Evolutionary conservation across 2,329 filamentous ascomycete genomes (phyloP).

Genomic region (Pyricularia pennisetigena): DNA sequence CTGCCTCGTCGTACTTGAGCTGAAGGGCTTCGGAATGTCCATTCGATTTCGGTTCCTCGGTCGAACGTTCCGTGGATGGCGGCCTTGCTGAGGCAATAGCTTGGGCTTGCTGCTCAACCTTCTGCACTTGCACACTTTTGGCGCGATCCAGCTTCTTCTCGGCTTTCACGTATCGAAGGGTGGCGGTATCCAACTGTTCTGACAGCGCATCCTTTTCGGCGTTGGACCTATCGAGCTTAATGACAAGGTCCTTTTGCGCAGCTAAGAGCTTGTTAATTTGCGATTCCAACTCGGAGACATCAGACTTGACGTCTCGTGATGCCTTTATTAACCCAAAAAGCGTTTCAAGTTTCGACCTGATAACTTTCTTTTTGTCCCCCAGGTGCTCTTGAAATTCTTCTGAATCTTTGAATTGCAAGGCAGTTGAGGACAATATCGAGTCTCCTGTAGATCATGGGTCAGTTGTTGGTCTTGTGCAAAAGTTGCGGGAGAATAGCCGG

Average conservation of each 20-base stretch:
- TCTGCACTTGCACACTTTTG: slow-evolving; percentile 82
- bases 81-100: slow-evolving; percentile 48
- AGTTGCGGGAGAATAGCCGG: not conserved
- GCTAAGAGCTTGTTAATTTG: slow-evolving; percentile 69
- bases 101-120: slow-evolving; percentile 82
- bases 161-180: slow-evolving; percentile 84
- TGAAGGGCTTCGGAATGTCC: slow-evolving; percentile 58
- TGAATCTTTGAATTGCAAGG: slow-evolving; percentile 51
- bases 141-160: slow-evolving; percentile 89
- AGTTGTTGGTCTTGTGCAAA: not conserved
- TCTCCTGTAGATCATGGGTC: not conserved
- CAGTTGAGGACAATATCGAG: slow-evolving; percentile 23
- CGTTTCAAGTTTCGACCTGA: slow-evolving; percentile 62
- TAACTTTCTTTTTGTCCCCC: slow-evolving; percentile 62
- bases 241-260: slow-evolving; percentile 69
- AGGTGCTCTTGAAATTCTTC: slow-evolving; percentile 76
- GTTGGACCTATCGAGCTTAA: slow-evolving; percentile 65
- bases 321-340: slow-evolving; percentile 51
- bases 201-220: slow-evolving; percentile 77
- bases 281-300: slow-evolving; percentile 62
- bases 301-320: slow-evolving; percentile 47
- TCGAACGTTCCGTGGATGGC: slow-evolving; percentile 42
- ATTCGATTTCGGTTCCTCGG: slow-evolving; percentile 38
- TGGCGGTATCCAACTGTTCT: slow-evolving; percentile 79
- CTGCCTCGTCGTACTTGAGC: slow-evolving; percentile 65